phyloP scores from a whole-genome alignment of 495 filamentous ascomycete species.

The Hypoxylon perforatum region DNA sequence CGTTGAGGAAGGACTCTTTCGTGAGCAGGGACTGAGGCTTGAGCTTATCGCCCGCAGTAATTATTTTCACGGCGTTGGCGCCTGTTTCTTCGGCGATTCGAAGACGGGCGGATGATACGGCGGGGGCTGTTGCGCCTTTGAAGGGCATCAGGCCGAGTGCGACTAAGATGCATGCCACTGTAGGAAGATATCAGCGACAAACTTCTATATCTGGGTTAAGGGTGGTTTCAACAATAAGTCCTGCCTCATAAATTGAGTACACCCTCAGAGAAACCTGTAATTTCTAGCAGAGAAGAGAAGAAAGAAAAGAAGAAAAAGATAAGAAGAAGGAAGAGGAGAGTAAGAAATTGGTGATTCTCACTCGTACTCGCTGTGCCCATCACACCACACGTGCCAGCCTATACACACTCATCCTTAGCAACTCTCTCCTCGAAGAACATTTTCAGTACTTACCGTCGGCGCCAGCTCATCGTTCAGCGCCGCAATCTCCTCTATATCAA shows the following conservation, averaged over 20 bases:
- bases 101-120: constrained; percentile 71
- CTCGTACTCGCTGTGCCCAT: constrained; percentile 77
- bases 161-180: constrained; percentile 70
- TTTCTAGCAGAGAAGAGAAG: no score
- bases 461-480: constrained; percentile 75
- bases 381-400: constrained; percentile 75
- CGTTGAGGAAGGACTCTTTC: constrained; percentile 72
- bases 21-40: constrained; percentile 68
- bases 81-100: constrained; percentile 74
- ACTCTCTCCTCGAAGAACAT: neutral
- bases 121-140: constrained; percentile 68
- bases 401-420: constrained; percentile 7
- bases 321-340: neutral
- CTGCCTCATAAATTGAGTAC: neutral
- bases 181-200: constrained; percentile 1
- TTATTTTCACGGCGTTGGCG: constrained; percentile 62
- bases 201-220: neutral
- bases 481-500: constrained; percentile 74
- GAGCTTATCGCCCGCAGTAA: constrained; percentile 45
- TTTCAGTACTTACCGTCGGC: constrained; percentile 62
- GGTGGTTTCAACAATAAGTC: no score
- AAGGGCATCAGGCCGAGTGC: constrained; percentile 74
- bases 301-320: no score
- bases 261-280: neutral
- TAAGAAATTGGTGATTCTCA: constrained; percentile 8